Percentiles rank a stretch among this genome's conserved stretches.
Evolutionary conservation across 176 grass and related monocot species (phyloP).

Genomic region (Dactylis glomerata): DNA sequence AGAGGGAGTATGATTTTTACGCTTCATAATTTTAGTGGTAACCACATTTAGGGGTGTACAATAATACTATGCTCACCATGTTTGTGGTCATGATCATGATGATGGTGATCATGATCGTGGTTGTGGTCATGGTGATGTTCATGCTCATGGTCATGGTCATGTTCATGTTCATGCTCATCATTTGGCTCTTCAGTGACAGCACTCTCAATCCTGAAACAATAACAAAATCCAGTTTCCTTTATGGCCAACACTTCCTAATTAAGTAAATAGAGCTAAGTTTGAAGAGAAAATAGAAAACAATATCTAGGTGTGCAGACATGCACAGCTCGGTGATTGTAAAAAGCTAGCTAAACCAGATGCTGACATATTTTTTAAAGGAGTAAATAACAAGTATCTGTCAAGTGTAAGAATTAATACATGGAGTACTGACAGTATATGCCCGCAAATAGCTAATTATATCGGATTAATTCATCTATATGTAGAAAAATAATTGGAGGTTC

Average conservation of each 20-base stretch:
- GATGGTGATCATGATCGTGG: conserved; percentile 55
- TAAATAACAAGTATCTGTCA: not conserved
- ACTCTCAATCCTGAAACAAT: conserved; percentile 85
- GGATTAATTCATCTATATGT: not conserved
- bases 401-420: not conserved
- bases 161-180: conserved; percentile 38
- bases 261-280: not conserved
- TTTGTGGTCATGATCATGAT: conserved; percentile 68
- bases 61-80: conserved; percentile 55
- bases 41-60: conserved; percentile 14
- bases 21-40: not conserved
- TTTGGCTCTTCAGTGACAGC: conserved; percentile 68
- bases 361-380: not conserved
- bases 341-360: not conserved
- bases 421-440: not conserved
- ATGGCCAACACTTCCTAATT: not conserved
- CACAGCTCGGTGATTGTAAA: not conserved
- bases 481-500: not conserved
- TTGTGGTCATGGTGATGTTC: conserved; percentile 46
- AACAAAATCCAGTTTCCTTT: conserved; percentile 8
- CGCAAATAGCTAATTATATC: not conserved
- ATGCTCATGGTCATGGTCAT: conserved; percentile 23
- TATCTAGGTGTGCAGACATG: not conserved
- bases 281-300: not conserved
- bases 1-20: not conserved